Percentiles rank a stretch among this genome's conserved stretches.
phyloP scores from a whole-genome alignment of 208 protist species.

The Acanthamoeba triangularis region DNA sequence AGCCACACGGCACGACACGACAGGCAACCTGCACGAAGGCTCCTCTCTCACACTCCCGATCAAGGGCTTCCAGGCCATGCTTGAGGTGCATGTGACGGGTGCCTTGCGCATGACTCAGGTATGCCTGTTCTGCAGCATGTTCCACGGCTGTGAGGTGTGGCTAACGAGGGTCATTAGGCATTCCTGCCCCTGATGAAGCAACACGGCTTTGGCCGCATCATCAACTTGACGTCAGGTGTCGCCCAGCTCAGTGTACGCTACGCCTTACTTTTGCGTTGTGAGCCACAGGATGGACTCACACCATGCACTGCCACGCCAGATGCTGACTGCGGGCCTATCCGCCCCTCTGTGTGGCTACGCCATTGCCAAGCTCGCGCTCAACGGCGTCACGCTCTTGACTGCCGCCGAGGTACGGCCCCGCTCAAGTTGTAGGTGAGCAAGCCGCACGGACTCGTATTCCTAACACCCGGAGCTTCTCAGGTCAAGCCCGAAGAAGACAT shows the following conservation, averaged over 20 bases:
- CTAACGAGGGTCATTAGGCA: no score
- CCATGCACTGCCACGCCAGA: background rate
- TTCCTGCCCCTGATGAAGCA: conserved; percentile 32
- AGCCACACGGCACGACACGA: background rate
- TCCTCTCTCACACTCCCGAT: background rate
- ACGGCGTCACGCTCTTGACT: conserved; percentile 4
- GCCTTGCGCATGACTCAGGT: conserved; percentile 1
- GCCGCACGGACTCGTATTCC: no score
- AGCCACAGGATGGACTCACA: background rate
- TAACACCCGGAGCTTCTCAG: no score
- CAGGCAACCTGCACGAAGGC: background rate
- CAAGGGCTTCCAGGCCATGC: background rate
- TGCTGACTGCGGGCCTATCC: background rate
- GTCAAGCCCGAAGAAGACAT: conserved; percentile 48
- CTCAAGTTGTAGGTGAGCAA: no score
- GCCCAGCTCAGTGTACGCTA: background rate
- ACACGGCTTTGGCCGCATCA: conserved; percentile 17
- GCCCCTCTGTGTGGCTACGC: background rate
- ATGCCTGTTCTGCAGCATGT: background rate
- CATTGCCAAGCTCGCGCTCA: background rate
- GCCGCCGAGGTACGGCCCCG: conserved; percentile 24
- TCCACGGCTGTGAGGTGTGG: no score
- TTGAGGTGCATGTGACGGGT: conserved; percentile 11
- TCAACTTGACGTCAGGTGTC: conserved; percentile 8
- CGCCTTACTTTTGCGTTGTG: background rate